Base-by-base conservation (phyloP, 2,329 filamentous ascomycete species). In the Plenodomus biglobosus region DNA sequence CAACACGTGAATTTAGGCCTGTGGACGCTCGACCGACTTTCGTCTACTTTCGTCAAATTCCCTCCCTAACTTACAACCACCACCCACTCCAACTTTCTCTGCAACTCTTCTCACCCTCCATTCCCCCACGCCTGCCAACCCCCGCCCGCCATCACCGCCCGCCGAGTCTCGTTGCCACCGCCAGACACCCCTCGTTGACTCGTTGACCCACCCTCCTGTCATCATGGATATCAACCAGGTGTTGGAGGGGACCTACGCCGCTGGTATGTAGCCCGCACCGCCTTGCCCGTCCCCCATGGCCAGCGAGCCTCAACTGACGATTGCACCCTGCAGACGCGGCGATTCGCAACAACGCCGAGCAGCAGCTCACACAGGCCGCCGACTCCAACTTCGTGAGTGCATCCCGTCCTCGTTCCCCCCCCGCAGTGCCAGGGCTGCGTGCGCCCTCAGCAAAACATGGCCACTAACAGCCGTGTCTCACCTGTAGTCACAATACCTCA, bases 181-280 rank as follows among this genome's bases (percentile, higher is more conserved):
- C 52, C 47, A 52, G 52, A 61, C 58, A 63, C 60, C 55, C 61
- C 50, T 57, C 56, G 56, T 55, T 58, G 50, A 53, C 32, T 48
- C 56, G 48, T 49, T 43, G 45, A 55, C 53, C 49, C 58, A 49
- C 64, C 65, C 66, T 65, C 64, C 61, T 60, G 56, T 70, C 75
- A 90, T 84, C 80, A 92, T 95, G 88, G 90, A 97, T 80, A 95
- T 97, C 80, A 95, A 92, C 81, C 87, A 91, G 79, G 92, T 99
- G 80, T 88, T 99, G 81, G 85, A 90, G 78, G 92, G 92, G 80
- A 97, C 94, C 75, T 85, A 97, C 78, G 95, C 92, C 72, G 83
- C 92, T 72, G 92, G 94, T 97, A 80, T 75, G 87, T 68, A 47
- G 40, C 46, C 55, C 43, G 42, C 37, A 17, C 44, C 43, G 41